Evolutionary conservation across 768 basidiomycete genomes (phyloP).

Genomic region (Clavaria fumosa): DNA sequence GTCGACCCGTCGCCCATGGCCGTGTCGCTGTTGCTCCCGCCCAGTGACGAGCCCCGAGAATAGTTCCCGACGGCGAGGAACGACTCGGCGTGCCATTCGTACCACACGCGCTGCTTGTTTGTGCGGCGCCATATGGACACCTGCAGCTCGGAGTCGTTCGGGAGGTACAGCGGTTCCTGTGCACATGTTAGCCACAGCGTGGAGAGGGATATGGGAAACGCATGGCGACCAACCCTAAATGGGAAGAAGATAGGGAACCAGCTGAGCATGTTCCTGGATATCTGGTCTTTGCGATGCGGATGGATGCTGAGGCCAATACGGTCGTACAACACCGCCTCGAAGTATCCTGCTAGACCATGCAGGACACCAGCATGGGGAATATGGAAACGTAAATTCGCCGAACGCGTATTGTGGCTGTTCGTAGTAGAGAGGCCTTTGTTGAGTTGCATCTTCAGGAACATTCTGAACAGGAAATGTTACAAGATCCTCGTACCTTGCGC

Average conservation of each 20-base stretch:
- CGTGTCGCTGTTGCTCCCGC: constrained; percentile 6
- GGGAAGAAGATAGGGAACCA: constrained; percentile 99
- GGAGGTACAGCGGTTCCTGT: constrained; percentile 88
- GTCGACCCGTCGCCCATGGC: neutral
- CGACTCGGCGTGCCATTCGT: constrained; percentile 96
- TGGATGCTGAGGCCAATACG: constrained; percentile 88
- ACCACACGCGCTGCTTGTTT: constrained; percentile 85
- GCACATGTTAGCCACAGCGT: constrained; percentile 2
- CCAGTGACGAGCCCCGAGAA: constrained; percentile 19
- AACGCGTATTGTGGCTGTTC: constrained; percentile 92
- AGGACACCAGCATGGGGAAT: constrained; percentile 90
- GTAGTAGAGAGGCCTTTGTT: constrained; percentile 67
- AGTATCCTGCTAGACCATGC: constrained; percentile 94
- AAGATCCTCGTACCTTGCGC: constrained; percentile 36
- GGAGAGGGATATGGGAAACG: constrained; percentile 6
- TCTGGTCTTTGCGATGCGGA: constrained; percentile 68
- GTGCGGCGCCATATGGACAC: constrained; percentile 92
- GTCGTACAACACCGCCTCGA: constrained; percentile 88
- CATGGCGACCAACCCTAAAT: constrained; percentile 43
- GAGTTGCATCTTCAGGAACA: neutral
- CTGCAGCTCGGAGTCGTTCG: constrained; percentile 81
- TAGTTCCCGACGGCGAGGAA: constrained; percentile 45
- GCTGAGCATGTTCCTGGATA: constrained; percentile 95
- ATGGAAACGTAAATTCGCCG: constrained; percentile 73
- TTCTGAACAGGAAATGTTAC: constrained; percentile 1